Base-by-base conservation (phyloP, 345 rosid genomes). In the Streptanthus diversifolius region DNA sequence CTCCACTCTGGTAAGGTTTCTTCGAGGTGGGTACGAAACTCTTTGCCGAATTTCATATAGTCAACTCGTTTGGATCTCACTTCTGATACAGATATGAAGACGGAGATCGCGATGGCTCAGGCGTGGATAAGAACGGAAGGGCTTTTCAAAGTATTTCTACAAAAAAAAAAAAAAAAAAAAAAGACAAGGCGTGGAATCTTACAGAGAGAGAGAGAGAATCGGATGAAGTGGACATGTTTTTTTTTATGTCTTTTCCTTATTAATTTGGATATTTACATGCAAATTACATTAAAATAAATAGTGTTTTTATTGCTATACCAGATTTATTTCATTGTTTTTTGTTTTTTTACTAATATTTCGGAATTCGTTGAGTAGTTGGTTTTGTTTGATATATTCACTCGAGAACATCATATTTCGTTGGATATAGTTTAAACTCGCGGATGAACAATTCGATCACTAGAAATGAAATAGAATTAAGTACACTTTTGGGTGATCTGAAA, bases 1-100 rank as follows among this genome's bases (percentile, higher is more conserved):
- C 97, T 86, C 98, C 97, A 92, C 77, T 83, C 97, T 1, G 98
- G 98, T 32, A 92, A 79, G 15, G 93, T 90, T 66, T 92, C 97
- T 84, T 88, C 92, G 58, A 92, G 86, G 75, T 92, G 97, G 71
- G 87, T 88, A 35, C 80, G 87, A 84, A 92, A 90, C 63, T 92
- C 98, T 70, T 92, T 88, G 8, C 98, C 97, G 72, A 92, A 90
- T 81, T 92, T 92, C 98, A 92, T 92, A 32, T 52, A 45, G 44
- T 49, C 2, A 49, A 7, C 47, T 53, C 1, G 75, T 29, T 11
- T 41, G 61, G 70, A 40, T 51, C 55, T 25, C 18, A 24, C 33
- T 30, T 30, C 33, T 30, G 62, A 51, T 54, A 12, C 51, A 33
- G 56, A 12, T 4, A 30, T 8, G 40, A 13, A 30, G 39, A 14